phyloP scores from a whole-genome alignment of 1,284 basidiomycete species.

The Cutaneotrichosporon daszewskae region DNA sequence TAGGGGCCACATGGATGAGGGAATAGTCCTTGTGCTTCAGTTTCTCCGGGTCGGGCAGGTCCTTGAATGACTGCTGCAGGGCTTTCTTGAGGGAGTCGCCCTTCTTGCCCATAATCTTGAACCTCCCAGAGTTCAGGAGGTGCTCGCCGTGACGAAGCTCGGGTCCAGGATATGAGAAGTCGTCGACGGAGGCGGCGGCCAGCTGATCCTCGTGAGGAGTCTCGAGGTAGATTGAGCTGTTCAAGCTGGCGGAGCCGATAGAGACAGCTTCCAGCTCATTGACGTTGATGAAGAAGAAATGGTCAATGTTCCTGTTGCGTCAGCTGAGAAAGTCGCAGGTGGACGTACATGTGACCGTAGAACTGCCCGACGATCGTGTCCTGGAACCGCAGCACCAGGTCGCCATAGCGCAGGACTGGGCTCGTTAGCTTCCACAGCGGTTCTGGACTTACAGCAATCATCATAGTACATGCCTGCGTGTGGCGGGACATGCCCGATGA shows the following conservation, averaged over 20 bases:
- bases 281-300: slow-evolving; percentile 49
- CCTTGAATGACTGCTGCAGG: slow-evolving; percentile 41
- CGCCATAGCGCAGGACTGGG: slow-evolving; percentile 71
- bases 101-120: slow-evolving; percentile 27
- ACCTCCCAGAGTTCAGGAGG: slow-evolving; percentile 23
- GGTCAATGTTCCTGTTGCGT: slow-evolving; percentile 46
- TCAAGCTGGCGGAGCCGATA: neutral
- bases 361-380: slow-evolving; percentile 87
- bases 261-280: slow-evolving; percentile 33
- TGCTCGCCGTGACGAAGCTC: slow-evolving; percentile 23
- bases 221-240: slow-evolving; percentile 2
- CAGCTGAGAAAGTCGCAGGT: neutral
- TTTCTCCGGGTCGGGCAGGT: slow-evolving; percentile 51
- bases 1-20: slow-evolving; percentile 70
- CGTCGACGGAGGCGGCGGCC: slow-evolving; percentile 3
- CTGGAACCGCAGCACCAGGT: slow-evolving; percentile 75
- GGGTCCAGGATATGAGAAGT: slow-evolving; percentile 19
- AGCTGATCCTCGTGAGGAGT: neutral
- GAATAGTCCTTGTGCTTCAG: slow-evolving; percentile 62
- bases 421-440: neutral
- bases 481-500: slow-evolving; percentile 57
- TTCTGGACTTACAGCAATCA: slow-evolving; percentile 55
- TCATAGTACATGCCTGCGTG: slow-evolving; percentile 75
- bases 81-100: slow-evolving; percentile 38
- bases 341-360: slow-evolving; percentile 61